Percentiles rank a stretch among this genome's conserved stretches.
These are phyloP conservation scores for Urochloa ruziziensis DNA, from an alignment of 176 grass and related monocot genomes.

Conservation along the genomic window DNA sequence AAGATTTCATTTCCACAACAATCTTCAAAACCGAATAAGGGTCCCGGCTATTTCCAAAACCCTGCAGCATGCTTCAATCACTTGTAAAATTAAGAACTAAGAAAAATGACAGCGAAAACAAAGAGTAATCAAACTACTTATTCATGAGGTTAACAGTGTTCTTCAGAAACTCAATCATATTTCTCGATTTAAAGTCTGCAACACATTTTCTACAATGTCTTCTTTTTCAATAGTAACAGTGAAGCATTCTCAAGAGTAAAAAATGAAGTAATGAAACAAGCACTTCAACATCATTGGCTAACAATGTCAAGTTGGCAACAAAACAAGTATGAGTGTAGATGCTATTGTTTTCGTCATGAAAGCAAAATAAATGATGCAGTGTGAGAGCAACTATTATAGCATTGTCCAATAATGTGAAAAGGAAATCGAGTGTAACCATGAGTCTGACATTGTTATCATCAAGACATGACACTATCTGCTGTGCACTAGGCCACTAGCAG, in stretches of 20 bases:
- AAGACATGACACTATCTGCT: background rate
- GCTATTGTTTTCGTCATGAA: background rate
- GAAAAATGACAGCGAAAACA: background rate
- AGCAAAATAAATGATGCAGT: background rate
- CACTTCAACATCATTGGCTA: background rate
- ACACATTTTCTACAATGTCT: background rate
- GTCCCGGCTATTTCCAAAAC: constrained; percentile 65
- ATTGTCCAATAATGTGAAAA: background rate
- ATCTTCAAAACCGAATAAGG: constrained; percentile 72
- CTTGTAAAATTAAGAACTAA: constrained; percentile 30
- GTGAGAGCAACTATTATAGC: background rate
- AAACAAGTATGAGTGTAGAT: background rate
- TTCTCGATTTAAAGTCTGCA: constrained; percentile 11
- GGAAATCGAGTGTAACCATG: background rate
- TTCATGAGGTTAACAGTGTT: background rate
- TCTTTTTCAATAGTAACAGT: background rate
- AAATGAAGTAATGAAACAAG: background rate
- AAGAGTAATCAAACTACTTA: background rate
- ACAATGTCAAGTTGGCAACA: background rate
- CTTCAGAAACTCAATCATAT: background rate
- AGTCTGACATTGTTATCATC: background rate
- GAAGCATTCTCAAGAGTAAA: background rate
- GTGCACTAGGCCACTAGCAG: background rate
- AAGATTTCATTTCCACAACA: constrained; percentile 90
- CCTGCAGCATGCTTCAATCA: constrained; percentile 53